A percentile compares a stretch with the other conserved stretches of the same genome.
Evolutionary conservation across 108 stramenopile genomes (phyloP).

Genomic region (Skeletonema costatum): DNA sequence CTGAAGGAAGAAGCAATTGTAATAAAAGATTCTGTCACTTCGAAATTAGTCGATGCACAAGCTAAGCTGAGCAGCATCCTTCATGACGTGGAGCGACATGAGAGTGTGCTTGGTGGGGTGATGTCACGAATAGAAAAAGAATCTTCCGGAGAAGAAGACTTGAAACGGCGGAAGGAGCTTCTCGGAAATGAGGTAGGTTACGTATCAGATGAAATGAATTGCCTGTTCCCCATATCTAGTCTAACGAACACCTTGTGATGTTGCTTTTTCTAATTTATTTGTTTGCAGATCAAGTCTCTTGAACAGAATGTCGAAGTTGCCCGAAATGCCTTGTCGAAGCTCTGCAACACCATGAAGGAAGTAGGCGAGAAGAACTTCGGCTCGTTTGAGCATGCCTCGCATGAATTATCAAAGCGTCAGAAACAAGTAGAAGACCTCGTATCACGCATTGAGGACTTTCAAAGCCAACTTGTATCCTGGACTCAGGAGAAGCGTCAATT

Average conservation of each 20-base stretch:
- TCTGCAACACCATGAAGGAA: slow-evolving; percentile 22
- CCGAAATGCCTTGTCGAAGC: slow-evolving; percentile 8
- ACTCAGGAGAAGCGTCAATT: slow-evolving; percentile 38
- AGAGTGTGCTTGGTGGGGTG: slow-evolving; percentile 20
- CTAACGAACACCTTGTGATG: not conserved
- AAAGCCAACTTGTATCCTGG: slow-evolving; percentile 30
- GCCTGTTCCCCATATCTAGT: not conserved
- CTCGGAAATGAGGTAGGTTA: slow-evolving; percentile 29
- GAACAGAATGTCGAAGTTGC: slow-evolving; percentile 26
- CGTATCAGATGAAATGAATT: not conserved
- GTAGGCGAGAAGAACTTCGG: slow-evolving; percentile 26
- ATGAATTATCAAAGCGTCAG: slow-evolving; percentile 27
- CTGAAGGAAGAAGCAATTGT: slow-evolving; percentile 28
- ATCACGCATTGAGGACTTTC: slow-evolving; percentile 28
- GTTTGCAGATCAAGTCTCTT: slow-evolving; percentile 28
- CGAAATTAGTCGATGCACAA: slow-evolving; percentile 21
- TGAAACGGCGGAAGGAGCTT: slow-evolving; percentile 25
- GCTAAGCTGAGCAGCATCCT: slow-evolving; percentile 9
- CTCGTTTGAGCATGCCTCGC: slow-evolving; percentile 28
- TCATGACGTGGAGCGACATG: slow-evolving; percentile 21
- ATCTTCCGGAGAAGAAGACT: slow-evolving; percentile 24
- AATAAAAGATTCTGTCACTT: slow-evolving; percentile 21
- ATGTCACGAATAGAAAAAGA: slow-evolving; percentile 22
- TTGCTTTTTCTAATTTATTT: not conserved
- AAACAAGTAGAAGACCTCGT: slow-evolving; percentile 38